Percentiles rank a stretch among this genome's conserved stretches.
These are phyloP conservation scores for Alternaria sp. DNA, from an alignment of 2,329 filamentous ascomycete species.

Conservation along the genomic window DNA sequence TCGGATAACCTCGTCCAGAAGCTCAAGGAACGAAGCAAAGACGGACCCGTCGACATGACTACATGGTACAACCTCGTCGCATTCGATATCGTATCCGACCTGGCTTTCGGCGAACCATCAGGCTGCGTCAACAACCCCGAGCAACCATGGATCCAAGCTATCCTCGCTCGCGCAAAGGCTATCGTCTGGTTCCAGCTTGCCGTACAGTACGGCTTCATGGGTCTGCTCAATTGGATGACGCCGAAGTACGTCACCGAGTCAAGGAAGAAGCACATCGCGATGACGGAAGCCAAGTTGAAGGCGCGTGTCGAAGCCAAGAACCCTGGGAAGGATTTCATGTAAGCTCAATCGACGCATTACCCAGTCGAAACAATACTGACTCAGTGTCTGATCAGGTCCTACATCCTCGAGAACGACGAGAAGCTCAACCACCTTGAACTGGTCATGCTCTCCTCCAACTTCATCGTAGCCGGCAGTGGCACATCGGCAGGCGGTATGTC, in stretches of 20 bases:
- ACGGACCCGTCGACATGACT: constrained; percentile 5
- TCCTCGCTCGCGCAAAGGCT: constrained; percentile 9
- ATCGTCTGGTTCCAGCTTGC: constrained; percentile 13
- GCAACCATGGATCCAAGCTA: constrained; percentile 11
- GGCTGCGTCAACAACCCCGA: constrained; percentile 10
- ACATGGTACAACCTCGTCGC: constrained; percentile 8
- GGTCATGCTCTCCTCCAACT: constrained; percentile 12
- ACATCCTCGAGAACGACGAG: constrained; percentile 10
- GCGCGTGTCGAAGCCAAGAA: constrained; percentile 6
- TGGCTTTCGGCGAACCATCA: constrained; percentile 10
- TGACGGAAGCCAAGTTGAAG: constrained; percentile 11
- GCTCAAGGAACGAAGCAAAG: background rate
- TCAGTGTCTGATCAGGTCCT: background rate
- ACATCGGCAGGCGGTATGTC: constrained; percentile 22
- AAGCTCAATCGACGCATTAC: background rate
- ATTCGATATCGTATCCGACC: constrained; percentile 9
- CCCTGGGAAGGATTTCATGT: constrained; percentile 11
- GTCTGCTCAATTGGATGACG: constrained; percentile 6
- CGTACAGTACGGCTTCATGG: constrained; percentile 8
- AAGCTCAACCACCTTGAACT: constrained; percentile 12
- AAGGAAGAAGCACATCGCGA: constrained; percentile 10
- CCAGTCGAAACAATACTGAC: background rate
- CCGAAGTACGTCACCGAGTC: constrained; percentile 7
- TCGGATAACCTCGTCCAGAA: constrained; percentile 7
- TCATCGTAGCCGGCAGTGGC: constrained; percentile 39